Base-by-base conservation (phyloP, 495 filamentous ascomycete species). In the Parathielavia appendiculata region DNA sequence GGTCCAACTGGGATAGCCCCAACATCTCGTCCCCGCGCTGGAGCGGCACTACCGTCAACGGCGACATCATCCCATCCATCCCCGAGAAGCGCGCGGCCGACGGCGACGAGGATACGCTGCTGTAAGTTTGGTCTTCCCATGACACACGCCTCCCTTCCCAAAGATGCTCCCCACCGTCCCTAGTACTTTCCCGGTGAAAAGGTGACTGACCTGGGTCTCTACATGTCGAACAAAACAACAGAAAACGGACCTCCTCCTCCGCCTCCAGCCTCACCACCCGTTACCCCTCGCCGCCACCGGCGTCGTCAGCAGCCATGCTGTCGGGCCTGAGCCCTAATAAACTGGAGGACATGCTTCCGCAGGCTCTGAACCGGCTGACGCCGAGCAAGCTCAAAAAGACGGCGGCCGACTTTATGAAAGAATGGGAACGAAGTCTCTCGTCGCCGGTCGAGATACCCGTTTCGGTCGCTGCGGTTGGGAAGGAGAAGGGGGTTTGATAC, bases 401-500 rank as follows among this genome's bases (percentile, higher is more conserved):
- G n/a, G 86, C 87, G 4, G 81, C 81, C 22, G 83, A 83, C 52
- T 73, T 90, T 56, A 90, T 92, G 83, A 84, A 79, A 51, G 88
- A 92, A 63, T 91, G 87, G 88, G 89, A 93, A 68, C 79, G 72
- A 61, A 76, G 75, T 47, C 59, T 79, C 23, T 54, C 56, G 1
- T 51, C 64, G 8, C 66, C 66, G 11, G 57, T 22, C 5, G 5
- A 11, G n/a, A 12, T 16, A n/a, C 26, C 36, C 16, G 14, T 17
- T 14, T 23, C 49, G 1, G 36, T 51, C 20, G 16, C 54, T 13
- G 49, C 39, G 0, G 14, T 12, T 4, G 35, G 16, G 4, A 58
- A 50, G 46, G 52, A 58, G 23, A 57, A 57, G 54, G 57, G 40
- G 2, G 45, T 30, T 14, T 62, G 43, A 47, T n/a, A n/a, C n/a